Percentiles rank a stretch among this genome's conserved stretches.
These are phyloP conservation scores for Yarrowia osloensis DNA, from an alignment of 805 yeast species.

Conservation along the genomic window DNA sequence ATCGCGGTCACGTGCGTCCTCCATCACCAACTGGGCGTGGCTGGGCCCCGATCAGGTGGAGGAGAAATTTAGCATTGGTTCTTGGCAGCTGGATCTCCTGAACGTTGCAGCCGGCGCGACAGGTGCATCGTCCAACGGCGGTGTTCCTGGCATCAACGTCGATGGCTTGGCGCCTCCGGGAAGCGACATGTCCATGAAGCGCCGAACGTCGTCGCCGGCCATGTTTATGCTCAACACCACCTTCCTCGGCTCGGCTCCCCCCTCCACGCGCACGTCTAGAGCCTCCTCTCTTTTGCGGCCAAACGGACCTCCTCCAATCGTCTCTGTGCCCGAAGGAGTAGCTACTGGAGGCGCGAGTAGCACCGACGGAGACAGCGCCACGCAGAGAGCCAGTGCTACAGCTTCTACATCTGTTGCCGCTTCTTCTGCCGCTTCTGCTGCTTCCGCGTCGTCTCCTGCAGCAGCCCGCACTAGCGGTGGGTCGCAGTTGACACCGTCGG, in stretches of 20 bases:
- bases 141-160: neutral
- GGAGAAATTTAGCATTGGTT: slow-evolving; percentile 5
- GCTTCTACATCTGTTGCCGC: neutral
- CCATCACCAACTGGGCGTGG: slow-evolving; percentile 29
- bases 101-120: slow-evolving; percentile 7
- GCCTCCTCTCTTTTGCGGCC: slow-evolving; percentile 15
- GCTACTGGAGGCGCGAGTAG: too few relatives aligned
- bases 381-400: too few relatives aligned
- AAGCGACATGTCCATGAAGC: slow-evolving; percentile 1
- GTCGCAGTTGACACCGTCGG: slow-evolving; percentile 7
- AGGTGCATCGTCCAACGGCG: neutral
- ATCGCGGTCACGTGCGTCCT: slow-evolving; percentile 10
- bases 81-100: slow-evolving; percentile 16
- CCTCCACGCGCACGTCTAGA: neutral
- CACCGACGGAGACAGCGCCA: too few relatives aligned
- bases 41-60: slow-evolving; percentile 27
- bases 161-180: slow-evolving; percentile 3
- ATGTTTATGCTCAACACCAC: slow-evolving; percentile 30
- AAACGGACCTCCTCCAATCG: neutral
- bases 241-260: slow-evolving; percentile 16
- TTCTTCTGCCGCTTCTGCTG: neutral
- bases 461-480: neutral
- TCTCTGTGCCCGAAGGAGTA: neutral
- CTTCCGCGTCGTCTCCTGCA: neutral
- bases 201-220: slow-evolving; percentile 18